These are phyloP conservation scores for Eucalyptus globulus DNA, from an alignment of 345 rosid species.

Conservation along the genomic window DNA sequence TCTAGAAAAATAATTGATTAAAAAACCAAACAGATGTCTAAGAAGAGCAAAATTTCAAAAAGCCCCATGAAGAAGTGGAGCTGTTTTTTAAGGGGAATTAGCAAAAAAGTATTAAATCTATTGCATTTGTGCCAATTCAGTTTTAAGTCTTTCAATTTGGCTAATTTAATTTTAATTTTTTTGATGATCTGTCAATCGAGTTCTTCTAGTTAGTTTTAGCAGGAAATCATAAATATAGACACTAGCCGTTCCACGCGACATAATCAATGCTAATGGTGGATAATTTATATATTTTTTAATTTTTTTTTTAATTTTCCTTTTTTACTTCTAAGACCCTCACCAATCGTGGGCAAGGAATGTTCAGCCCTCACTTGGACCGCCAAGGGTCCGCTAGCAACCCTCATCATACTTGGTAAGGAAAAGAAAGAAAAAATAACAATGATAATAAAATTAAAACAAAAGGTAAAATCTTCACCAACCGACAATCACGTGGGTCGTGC, in stretches of 20 bases:
- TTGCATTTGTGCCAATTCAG: fast-evolving
- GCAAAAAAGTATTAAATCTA: too few species aligned
- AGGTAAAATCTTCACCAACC: neutral
- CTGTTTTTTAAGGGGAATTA: neutral
- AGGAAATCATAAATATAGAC: fast-evolving
- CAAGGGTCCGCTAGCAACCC: neutral
- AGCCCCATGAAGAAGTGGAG: neutral
- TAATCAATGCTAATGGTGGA: fast-evolving
- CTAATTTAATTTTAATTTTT: neutral
- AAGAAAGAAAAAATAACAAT: neutral
- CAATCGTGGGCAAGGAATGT: fast-evolving
- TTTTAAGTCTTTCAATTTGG: neutral
- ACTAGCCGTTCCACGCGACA: fast-evolving
- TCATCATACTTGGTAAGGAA: neutral
- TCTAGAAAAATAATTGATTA: neutral
- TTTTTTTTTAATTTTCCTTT: too few species aligned
- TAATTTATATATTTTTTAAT: too few species aligned
- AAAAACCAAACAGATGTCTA: neutral
- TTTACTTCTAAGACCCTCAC: neutral
- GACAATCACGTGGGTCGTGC: neutral
- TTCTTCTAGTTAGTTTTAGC: fast-evolving
- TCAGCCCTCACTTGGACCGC: neutral
- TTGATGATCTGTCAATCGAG: too few species aligned
- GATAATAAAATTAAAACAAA: too few species aligned
- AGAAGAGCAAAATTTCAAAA: neutral